phyloP scores from a whole-genome alignment of 257 asterid species.

The Nicotiana benthamiana region DNA sequence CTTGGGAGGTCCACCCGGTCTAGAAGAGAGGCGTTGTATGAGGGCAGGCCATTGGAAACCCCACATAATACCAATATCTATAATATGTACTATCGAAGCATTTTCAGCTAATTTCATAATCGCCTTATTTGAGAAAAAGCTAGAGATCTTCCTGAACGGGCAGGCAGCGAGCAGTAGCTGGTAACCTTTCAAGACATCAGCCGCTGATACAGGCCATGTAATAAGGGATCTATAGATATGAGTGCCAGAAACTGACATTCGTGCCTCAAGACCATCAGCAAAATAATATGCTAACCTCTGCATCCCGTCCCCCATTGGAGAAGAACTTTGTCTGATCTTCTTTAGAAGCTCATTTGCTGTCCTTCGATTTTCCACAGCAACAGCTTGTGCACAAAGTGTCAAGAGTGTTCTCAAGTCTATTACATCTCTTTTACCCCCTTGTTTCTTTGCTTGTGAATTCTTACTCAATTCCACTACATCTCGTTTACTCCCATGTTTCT shows the following conservation, averaged over 20 bases:
- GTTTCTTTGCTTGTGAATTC: not conserved
- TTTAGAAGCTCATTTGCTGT: not conserved
- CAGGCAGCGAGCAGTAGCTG: conserved; percentile 8
- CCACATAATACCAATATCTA: conserved; percentile 11
- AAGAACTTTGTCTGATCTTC: conserved; percentile 5
- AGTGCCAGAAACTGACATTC: conserved; percentile 13
- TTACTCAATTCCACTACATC: conserved; percentile 8
- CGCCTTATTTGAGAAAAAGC: conserved; percentile 11
- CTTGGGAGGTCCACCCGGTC: conserved; percentile 14
- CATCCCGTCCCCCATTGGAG: conserved; percentile 7
- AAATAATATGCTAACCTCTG: conserved; percentile 11
- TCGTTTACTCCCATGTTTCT: not conserved
- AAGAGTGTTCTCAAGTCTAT: conserved; percentile 11
- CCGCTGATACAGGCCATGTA: conserved; percentile 7
- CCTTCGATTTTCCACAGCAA: not conserved
- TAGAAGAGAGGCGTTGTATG: conserved; percentile 12
- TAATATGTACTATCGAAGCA: conserved; percentile 5
- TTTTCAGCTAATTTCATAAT: conserved; percentile 11
- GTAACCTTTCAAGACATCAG: conserved; percentile 4
- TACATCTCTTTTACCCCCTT: not conserved
- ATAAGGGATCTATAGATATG: conserved; percentile 1
- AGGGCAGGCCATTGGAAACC: conserved; percentile 17
- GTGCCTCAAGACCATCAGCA: conserved; percentile 12
- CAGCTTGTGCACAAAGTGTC: conserved; percentile 11
- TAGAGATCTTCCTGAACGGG: conserved; percentile 3